phyloP scores from a whole-genome alignment of 2,329 filamentous ascomycete species.

The Talaromyces sp. region DNA sequence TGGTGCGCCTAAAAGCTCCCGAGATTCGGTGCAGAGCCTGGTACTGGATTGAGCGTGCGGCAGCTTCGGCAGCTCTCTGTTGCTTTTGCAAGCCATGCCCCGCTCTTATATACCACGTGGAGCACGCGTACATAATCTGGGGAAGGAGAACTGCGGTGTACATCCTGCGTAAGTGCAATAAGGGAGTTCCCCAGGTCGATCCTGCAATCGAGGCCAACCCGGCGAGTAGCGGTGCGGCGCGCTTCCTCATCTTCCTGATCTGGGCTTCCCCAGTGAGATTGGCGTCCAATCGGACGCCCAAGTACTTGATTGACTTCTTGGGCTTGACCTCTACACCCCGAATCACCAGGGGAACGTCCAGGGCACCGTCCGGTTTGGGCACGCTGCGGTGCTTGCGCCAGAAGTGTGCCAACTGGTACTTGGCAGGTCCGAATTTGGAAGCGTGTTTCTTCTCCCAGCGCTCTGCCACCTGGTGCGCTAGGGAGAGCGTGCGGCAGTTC shows the following conservation, averaged over 20 bases:
- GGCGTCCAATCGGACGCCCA: not conserved
- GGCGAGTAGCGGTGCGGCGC: not conserved
- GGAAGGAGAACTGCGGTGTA: conserved; percentile 21
- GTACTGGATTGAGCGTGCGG: conserved; percentile 15
- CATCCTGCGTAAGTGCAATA: conserved; percentile 1
- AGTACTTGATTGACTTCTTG: not conserved
- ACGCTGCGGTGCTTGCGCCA: conserved; percentile 3
- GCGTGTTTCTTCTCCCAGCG: conserved; percentile 14
- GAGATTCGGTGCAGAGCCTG: conserved; percentile 22
- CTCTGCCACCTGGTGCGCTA: conserved; percentile 16
- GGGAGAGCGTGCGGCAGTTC: conserved; percentile 17
- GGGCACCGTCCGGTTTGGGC: not conserved
- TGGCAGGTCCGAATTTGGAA: conserved; percentile 6
- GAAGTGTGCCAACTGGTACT: conserved; percentile 12
- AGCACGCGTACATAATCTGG: conserved; percentile 24
- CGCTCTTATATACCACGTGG: conserved; percentile 17
- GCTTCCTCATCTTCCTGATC: not conserved
- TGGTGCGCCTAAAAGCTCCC: conserved; percentile 20
- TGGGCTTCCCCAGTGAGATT: not conserved
- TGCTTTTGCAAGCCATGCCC: not conserved
- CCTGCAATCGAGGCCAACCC: not conserved
- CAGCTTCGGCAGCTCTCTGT: not conserved
- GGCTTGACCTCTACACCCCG: conserved; percentile 19
- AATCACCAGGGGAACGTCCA: not conserved
- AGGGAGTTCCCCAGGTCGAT: not conserved